phyloP scores from a whole-genome alignment of 1,284 basidiomycete species.

The Marasmius oreades region DNA sequence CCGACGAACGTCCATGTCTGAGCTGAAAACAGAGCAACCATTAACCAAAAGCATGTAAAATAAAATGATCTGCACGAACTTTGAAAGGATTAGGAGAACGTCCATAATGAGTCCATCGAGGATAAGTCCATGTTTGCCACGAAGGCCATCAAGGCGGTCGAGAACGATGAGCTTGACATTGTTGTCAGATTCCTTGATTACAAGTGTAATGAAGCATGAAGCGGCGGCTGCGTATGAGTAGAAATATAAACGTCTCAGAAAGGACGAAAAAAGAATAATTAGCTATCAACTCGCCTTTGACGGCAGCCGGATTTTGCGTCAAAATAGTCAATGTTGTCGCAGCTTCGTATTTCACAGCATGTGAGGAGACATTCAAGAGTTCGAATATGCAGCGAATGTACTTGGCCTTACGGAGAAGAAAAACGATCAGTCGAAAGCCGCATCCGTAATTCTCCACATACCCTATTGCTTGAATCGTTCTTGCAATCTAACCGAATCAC shows the following conservation, averaged over 20 bases:
- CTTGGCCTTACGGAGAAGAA: constrained; percentile 53
- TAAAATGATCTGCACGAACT: constrained; percentile 35
- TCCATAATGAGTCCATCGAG: constrained; percentile 96
- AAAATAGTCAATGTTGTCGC: constrained; percentile 93
- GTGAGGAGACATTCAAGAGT: constrained; percentile 86
- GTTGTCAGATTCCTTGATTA: constrained; percentile 96
- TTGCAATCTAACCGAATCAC: constrained; percentile 91
- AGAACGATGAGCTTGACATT: constrained; percentile 99
- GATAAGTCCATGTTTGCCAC: constrained; percentile 87
- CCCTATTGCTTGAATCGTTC: constrained; percentile 76
- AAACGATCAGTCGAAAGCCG: constrained; percentile 12
- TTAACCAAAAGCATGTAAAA: background rate
- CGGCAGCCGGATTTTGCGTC: constrained; percentile 93
- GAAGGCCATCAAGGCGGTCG: constrained; percentile 84
- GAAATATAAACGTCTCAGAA: background rate
- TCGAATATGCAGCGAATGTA: constrained; percentile 97
- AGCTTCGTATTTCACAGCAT: constrained; percentile 98
- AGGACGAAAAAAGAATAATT: too few relatives aligned
- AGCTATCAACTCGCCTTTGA: constrained; percentile 73
- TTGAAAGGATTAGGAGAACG: constrained; percentile 86
- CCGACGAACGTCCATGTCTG: constrained; percentile 95
- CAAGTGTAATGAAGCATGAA: constrained; percentile 84
- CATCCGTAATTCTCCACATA: constrained; percentile 33
- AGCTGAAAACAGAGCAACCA: constrained; percentile 40
- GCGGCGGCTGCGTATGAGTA: constrained; percentile 67